A percentile compares a stretch with the other conserved stretches of the same genome.
These are phyloP conservation scores for Blastobotrys attinorum DNA, from an alignment of 805 yeast genomes.

Conservation along the genomic window DNA sequence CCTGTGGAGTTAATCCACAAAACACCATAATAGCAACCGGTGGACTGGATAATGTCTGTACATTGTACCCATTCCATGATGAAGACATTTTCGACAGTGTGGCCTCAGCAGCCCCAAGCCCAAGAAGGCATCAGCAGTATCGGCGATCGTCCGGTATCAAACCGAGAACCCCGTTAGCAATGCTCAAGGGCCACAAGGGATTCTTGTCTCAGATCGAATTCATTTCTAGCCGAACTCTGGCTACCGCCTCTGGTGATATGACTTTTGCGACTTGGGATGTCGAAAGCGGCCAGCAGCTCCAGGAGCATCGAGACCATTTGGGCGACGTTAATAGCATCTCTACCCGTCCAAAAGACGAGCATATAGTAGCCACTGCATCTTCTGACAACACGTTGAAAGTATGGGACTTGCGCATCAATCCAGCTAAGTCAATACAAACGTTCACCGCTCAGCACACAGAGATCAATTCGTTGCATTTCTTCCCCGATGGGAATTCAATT, in stretches of 20 bases:
- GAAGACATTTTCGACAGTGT: no score
- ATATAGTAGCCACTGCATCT: constrained; percentile 63
- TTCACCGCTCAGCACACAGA: constrained; percentile 55
- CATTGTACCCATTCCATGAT: constrained; percentile 41
- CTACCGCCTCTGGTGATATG: constrained; percentile 80
- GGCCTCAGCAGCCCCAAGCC: neutral
- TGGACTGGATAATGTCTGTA: constrained; percentile 73
- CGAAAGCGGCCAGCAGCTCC: constrained; percentile 41
- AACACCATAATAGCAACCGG: constrained; percentile 67
- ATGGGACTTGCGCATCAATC: constrained; percentile 66
- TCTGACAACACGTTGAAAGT: constrained; percentile 61
- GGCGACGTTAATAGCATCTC: constrained; percentile 46
- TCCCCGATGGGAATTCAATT: constrained; percentile 65
- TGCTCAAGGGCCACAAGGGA: constrained; percentile 74
- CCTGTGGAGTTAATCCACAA: constrained; percentile 65
- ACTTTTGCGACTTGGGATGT: constrained; percentile 77
- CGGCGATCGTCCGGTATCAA: neutral
- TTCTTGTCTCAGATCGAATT: constrained; percentile 73
- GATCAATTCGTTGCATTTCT: constrained; percentile 51
- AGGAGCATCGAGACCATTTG: constrained; percentile 31
- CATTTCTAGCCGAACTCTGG: constrained; percentile 43
- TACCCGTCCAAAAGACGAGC: constrained; percentile 54
- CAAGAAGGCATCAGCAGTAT: no score
- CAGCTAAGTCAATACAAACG: constrained; percentile 25
- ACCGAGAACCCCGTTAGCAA: constrained; percentile 35